Percentiles rank a stretch among this genome's conserved stretches.
phyloP scores from a whole-genome alignment of 202 grass and related monocot genomes.

The Schoenoplectus tabernaemontani region DNA sequence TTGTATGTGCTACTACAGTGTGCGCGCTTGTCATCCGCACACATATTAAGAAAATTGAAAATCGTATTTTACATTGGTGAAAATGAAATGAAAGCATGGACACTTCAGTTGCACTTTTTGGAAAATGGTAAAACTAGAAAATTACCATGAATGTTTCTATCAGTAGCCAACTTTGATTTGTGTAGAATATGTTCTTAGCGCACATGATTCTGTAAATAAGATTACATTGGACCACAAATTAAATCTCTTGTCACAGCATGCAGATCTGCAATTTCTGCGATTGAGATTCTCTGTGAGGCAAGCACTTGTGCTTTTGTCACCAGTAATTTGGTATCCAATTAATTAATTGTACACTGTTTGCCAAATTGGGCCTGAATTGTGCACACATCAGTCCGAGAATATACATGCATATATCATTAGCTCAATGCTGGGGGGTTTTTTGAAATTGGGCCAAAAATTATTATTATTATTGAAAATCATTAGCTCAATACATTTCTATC shows the following conservation, averaged over 20 bases:
- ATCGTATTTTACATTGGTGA: no score
- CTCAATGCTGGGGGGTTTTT: no score
- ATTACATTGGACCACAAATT: background rate
- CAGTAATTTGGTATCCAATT: background rate
- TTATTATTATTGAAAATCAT: no score
- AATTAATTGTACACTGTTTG: background rate
- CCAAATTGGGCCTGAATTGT: background rate
- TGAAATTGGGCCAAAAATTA: no score
- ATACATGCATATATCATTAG: background rate
- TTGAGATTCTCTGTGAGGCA: constrained; percentile 8
- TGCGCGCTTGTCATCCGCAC: no score
- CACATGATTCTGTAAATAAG: background rate
- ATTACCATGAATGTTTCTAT: background rate
- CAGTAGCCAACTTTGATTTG: background rate
- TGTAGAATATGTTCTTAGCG: background rate
- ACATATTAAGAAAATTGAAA: no score
- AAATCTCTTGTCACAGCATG: background rate
- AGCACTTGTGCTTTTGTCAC: background rate
- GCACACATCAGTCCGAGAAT: background rate
- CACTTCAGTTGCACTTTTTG: background rate
- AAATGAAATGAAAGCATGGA: background rate
- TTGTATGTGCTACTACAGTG: no score
- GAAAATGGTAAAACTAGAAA: background rate
- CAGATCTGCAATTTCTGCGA: background rate
- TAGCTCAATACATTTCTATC: no score